A percentile compares a stretch with the other conserved stretches of the same genome.
Evolutionary conservation across 2,329 filamentous ascomycete genomes (phyloP).

Genomic region (Fusarium continuum): DNA sequence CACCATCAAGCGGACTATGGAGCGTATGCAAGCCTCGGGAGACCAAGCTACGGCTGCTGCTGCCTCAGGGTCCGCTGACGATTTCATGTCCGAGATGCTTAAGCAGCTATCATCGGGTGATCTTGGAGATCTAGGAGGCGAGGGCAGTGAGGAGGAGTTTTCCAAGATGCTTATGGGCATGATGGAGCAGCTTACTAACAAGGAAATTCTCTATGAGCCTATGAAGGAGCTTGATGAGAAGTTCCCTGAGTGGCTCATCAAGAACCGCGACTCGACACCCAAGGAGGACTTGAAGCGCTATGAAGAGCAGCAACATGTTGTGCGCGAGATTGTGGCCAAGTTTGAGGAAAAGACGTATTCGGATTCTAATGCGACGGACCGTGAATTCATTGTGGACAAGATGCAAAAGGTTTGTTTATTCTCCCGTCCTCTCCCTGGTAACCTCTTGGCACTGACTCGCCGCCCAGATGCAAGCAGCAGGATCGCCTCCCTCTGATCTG

Average conservation of each 20-base stretch:
- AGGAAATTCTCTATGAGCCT: conserved; percentile 97
- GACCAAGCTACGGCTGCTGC: conserved; percentile 84
- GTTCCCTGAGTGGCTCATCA: conserved; percentile 87
- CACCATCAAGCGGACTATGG: conserved; percentile 92
- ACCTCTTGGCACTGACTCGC: conserved; percentile 1
- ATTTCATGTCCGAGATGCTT: conserved; percentile 90
- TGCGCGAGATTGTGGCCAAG: conserved; percentile 85
- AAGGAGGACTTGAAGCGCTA: conserved; percentile 82
- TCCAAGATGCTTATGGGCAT: conserved; percentile 95
- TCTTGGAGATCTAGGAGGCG: conserved; percentile 62
- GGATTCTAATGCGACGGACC: conserved; percentile 81
- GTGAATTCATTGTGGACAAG: conserved; percentile 93
- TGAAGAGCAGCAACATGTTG: conserved; percentile 79
- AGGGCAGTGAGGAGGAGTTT: conserved; percentile 79
- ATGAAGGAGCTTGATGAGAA: conserved; percentile 98
- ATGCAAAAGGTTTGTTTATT: conserved; percentile 86
- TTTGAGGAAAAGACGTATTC: conserved; percentile 86
- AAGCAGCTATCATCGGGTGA: conserved; percentile 78
- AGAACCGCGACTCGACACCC: conserved; percentile 73
- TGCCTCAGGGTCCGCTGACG: conserved; percentile 72
- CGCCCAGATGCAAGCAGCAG: conserved; percentile 91
- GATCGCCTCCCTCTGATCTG: conserved; percentile 88
- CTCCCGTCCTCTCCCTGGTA: background rate
- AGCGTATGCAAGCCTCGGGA: conserved; percentile 91
- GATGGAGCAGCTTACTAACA: conserved; percentile 99